phyloP scores from a whole-genome alignment of 2,329 filamentous ascomycete genomes.

The Gnomoniopsis sp. region DNA sequence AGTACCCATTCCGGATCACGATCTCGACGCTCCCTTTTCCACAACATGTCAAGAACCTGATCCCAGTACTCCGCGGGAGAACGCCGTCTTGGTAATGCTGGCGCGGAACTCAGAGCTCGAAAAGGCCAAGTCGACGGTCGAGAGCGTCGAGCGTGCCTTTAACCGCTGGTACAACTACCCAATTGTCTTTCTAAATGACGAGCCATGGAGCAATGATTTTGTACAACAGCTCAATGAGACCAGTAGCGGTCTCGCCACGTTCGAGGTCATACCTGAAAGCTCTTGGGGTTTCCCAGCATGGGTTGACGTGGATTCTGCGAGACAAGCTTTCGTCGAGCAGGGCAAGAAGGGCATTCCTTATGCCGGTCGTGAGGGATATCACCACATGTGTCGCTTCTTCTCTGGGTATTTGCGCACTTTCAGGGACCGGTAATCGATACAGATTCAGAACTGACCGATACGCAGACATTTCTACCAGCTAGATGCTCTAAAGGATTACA shows the following conservation, averaged over 20 bases:
- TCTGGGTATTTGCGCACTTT: too few relatives aligned
- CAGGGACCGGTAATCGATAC: too few relatives aligned
- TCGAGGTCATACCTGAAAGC: constrained; percentile 37
- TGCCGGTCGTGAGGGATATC: constrained; percentile 37
- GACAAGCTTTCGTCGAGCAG: constrained; percentile 22
- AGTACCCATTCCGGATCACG: constrained; percentile 29
- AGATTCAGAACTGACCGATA: too few relatives aligned
- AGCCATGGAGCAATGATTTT: constrained; percentile 38
- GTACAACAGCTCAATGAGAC: constrained; percentile 32
- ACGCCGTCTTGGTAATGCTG: constrained; percentile 43
- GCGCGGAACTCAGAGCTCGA: constrained; percentile 41
- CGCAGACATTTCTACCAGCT: constrained; percentile 42
- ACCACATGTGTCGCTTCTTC: constrained; percentile 36
- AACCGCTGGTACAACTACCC: constrained; percentile 46
- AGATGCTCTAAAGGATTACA: constrained; percentile 37
- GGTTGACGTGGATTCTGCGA: constrained; percentile 22
- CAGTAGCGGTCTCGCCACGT: constrained; percentile 35
- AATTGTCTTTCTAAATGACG: constrained; percentile 43
- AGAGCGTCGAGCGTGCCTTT: constrained; percentile 39
- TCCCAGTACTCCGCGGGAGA: constrained; percentile 32
- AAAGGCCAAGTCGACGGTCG: constrained; percentile 35
- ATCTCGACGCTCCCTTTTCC: constrained; percentile 39
- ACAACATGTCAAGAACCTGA: constrained; percentile 37
- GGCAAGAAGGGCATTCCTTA: constrained; percentile 32
- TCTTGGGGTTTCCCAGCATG: constrained; percentile 39